Conservation (phyloP, 2,329 filamentous ascomycete genomes). For the Colletotrichum tabaci region DNA sequence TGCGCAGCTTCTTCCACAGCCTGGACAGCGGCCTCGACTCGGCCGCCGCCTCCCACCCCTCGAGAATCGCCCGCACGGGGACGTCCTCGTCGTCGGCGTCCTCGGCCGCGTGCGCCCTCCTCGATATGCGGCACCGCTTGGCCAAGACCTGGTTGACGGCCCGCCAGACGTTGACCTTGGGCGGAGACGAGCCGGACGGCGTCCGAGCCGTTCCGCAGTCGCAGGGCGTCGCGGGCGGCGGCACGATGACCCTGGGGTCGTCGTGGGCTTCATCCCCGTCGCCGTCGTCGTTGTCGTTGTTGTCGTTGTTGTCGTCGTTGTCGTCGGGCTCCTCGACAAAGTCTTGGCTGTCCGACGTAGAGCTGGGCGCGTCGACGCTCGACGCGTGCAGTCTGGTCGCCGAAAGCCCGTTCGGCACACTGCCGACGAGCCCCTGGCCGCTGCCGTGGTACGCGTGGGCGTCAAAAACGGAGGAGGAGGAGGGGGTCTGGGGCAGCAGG, state of each 20-base stretch:
- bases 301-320: neutral
- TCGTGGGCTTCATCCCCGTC: slow-evolving; percentile 5
- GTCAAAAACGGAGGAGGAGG: neutral
- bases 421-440: slow-evolving; percentile 7
- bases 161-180: slow-evolving; percentile 46
- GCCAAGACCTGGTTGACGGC: slow-evolving; percentile 45
- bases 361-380: slow-evolving; percentile 25
- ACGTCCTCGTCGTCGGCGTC: slow-evolving; percentile 47
- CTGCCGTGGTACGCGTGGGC: neutral
- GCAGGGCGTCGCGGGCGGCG: slow-evolving; percentile 19
- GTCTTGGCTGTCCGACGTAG: slow-evolving; percentile 33
- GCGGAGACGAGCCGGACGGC: slow-evolving; percentile 1
- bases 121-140: slow-evolving; percentile 38
- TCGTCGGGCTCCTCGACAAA: slow-evolving; percentile 17
- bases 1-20: slow-evolving; percentile 48
- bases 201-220: slow-evolving; percentile 21
- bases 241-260: slow-evolving; percentile 28
- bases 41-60: slow-evolving; percentile 51
- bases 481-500: slow-evolving; percentile 2
- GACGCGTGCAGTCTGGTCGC: slow-evolving; percentile 24
- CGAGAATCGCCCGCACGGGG: slow-evolving; percentile 46
- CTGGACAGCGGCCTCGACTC: slow-evolving; percentile 46
- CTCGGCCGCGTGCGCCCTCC: slow-evolving; percentile 39
- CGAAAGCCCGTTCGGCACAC: neutral
- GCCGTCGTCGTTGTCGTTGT: slow-evolving; percentile 8